These are phyloP conservation scores for Elaphomyces granulatus DNA, from an alignment of 495 filamentous ascomycete genomes.

Conservation along the genomic window DNA sequence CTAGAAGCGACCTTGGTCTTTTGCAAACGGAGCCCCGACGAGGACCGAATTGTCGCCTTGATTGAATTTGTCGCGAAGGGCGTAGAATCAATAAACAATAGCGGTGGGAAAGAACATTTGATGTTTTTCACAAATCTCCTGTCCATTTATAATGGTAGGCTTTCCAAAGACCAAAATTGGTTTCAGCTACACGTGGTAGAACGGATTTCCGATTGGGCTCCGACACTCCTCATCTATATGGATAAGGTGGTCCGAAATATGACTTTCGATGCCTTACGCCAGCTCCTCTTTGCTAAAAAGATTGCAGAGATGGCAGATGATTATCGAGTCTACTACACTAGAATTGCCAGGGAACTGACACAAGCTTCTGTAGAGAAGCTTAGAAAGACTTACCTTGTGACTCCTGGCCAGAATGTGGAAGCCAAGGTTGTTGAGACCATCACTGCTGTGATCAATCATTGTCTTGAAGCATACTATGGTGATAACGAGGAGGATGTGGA, in stretches of 20 bases:
- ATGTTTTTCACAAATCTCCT: slow-evolving; percentile 40
- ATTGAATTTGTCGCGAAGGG: slow-evolving; percentile 39
- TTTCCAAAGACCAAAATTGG: slow-evolving; percentile 18
- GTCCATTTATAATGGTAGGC: slow-evolving; percentile 24
- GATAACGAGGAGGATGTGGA: slow-evolving; percentile 29
- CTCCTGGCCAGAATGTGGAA: slow-evolving; percentile 18
- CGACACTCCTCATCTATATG: slow-evolving; percentile 49
- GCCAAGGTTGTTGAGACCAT: slow-evolving; percentile 26
- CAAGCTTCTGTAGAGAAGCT: slow-evolving; percentile 23
- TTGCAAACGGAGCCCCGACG: slow-evolving; percentile 28
- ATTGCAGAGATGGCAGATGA: slow-evolving; percentile 18
- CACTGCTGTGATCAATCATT: slow-evolving; percentile 25
- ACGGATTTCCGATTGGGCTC: slow-evolving; percentile 48
- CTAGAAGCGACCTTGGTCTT: slow-evolving; percentile 37
- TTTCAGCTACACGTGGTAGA: slow-evolving; percentile 35
- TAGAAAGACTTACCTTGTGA: slow-evolving; percentile 15
- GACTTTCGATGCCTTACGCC: slow-evolving; percentile 40
- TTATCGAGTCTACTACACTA: slow-evolving; percentile 9
- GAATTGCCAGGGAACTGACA: slow-evolving; percentile 24
- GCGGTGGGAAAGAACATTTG: slow-evolving; percentile 44
- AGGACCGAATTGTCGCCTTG: slow-evolving; percentile 25
- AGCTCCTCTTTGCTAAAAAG: slow-evolving; percentile 38
- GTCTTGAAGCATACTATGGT: slow-evolving; percentile 27
- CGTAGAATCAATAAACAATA: slow-evolving; percentile 39
- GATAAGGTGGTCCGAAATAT: slow-evolving; percentile 39